These are phyloP conservation scores for Penicillium desertorum DNA, from an alignment of 495 filamentous ascomycete species.

Conservation along the genomic window DNA sequence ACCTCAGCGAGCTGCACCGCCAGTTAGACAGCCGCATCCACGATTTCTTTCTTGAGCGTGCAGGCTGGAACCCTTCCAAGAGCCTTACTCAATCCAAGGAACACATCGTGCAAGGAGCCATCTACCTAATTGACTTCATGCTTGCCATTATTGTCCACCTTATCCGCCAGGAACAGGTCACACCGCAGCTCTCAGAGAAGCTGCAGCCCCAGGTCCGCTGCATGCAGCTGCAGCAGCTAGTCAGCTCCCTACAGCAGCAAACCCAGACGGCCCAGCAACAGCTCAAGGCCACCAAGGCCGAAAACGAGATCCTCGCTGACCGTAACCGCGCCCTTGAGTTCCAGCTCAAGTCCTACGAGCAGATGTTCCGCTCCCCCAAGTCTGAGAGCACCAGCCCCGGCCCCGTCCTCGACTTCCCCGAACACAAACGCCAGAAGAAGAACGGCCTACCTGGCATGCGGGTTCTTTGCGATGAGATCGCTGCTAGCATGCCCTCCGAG, in stretches of 20 bases:
- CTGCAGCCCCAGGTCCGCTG: conserved; percentile 45
- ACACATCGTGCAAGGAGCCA: conserved; percentile 48
- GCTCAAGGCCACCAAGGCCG: conserved; percentile 39
- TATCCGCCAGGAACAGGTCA: conserved; percentile 43
- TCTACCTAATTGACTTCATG: conserved; percentile 48
- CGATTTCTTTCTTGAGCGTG: conserved; percentile 46
- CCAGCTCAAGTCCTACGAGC: conserved; percentile 45
- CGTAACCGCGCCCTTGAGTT: conserved; percentile 43
- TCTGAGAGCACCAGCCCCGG: conserved; percentile 34
- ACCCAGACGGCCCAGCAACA: conserved; percentile 41
- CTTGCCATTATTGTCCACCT: conserved; percentile 41
- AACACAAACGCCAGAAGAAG: conserved; percentile 36
- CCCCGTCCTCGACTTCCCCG: conserved; percentile 30
- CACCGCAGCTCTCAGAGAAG: conserved; percentile 44
- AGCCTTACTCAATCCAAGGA: conserved; percentile 49
- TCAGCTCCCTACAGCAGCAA: conserved; percentile 42
- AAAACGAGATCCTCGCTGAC: conserved; percentile 40
- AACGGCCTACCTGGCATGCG: conserved; percentile 40
- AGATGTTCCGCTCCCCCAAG: conserved; percentile 45
- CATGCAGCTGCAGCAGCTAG: conserved; percentile 45
- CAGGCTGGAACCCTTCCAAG: conserved; percentile 49
- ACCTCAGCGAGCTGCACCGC: conserved; percentile 45
- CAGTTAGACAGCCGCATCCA: conserved; percentile 44
- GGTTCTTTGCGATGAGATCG: conserved; percentile 44
- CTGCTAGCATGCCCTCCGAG: conserved; percentile 25